Evolutionary conservation across 2,329 filamentous ascomycete genomes (phyloP), one percentile per base, ranked within the genome.

Genomic region (Alternaria sp.): DNA sequence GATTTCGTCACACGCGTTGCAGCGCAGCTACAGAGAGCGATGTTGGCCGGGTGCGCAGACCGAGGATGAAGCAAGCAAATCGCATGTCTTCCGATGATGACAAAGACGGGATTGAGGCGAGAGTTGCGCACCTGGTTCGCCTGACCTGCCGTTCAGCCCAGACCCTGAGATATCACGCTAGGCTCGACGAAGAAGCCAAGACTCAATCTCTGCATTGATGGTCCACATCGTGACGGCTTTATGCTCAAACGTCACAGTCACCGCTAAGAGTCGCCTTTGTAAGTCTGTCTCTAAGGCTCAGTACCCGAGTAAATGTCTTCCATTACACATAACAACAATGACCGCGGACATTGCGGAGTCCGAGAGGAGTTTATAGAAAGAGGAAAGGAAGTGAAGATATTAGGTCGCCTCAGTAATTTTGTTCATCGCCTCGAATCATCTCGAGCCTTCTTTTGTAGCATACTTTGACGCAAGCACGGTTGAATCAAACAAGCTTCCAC

Each of bases 141-240:
- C 61, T 50, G 40, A 41, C n/a, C 25, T 40, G 22, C 32, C 41
- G 20, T 59, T 57, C 10, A 16, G 32, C 46, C 30, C 46, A 16
- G 30, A 49, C 46, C 20, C 11, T 5, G 30, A n/a, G 6, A 38
- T 25, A 44, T 34, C 18, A 18, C 4, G 32, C 57, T 65, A 65
- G 28, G 20, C 68, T 45, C 20, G 5, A 66, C 63, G 3, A 9
- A 62, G 74, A 45, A 67, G 72, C 70, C 72, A 72, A 74, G 72
- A 48, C 54, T 32, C 74, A 75, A 38, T 8, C 27, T 38, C 46
- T 65, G 67, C 70, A 69, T 68, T 16, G 38, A 36, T 50, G 59
- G 36, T 64, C 62, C 60, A 61, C 65, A 54, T 64, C 51, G 51
- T 66, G 54, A 68, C 62, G 59, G 64, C 59, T 54, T 58, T 60